Evolutionary conservation across 768 basidiomycete genomes (phyloP), one percentile per base, ranked within the genome.

Genomic region (Russula lepida): DNA sequence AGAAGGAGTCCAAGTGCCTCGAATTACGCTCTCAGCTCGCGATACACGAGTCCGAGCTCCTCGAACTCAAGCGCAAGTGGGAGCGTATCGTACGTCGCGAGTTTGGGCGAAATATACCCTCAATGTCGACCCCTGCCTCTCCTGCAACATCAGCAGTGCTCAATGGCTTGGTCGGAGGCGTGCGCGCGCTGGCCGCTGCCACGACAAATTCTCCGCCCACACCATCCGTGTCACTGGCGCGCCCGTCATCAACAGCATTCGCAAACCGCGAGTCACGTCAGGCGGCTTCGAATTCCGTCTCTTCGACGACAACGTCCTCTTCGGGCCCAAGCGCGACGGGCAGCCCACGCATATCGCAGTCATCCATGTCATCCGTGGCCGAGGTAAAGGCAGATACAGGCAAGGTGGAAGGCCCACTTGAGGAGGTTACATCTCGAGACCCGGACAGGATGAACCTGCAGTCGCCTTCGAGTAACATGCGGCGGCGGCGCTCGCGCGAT

Each of bases 1-100:
- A 91, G 72, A 92, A 92, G 65, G 91, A 92, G 70, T 82, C 87
- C 0, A 87, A 84, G 70, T 91, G 88, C 66, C 80, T 92, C 43
- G 90, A 93, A 59, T 77, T 92, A 47, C 84, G 89, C 19, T 82
- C 85, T 5, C 88, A 89, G 65, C 81, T 93, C 2, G 78, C 79
- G 8, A 68, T 73, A 15, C 88, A 92, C 65, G 90, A 93, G 73
- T 78, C 78, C 2, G 91, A 92, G 68, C 77, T 92, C 3, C 69
- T 79, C 0, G 81, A 87, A 69, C 73, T 92, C 53, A 93, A 92
- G 76, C 82, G 81, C 60, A 89, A 85, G 72, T 93, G 91, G 91
- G 89, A 86, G 70, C 81, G 83, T 33, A 89, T 92, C 59, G 82
- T 92, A 47, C 81, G 79, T 66, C 79, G 82, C 19, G 84, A 85